Evolutionary conservation across 257 asterid genomes (phyloP).

Genomic region (Nyctanthes arbortristis): DNA sequence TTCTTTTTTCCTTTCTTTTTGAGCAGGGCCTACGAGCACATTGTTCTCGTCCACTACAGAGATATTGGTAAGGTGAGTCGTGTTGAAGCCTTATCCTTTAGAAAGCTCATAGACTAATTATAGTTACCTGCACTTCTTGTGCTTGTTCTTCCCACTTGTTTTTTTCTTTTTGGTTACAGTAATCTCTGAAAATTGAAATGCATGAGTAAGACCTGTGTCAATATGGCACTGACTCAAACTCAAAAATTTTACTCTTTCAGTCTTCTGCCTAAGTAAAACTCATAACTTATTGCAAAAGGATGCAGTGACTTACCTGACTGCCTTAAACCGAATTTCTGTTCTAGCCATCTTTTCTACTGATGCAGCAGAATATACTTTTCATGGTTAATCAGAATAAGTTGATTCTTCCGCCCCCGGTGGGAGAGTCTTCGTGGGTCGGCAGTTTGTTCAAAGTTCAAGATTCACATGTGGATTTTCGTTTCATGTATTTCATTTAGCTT

Average conservation of each 20-base stretch:
- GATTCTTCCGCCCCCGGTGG: no score
- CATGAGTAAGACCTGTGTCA: not conserved
- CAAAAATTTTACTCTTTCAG: slow-evolving; percentile 4
- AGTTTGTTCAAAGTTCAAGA: not conserved
- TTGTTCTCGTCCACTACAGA: slow-evolving; percentile 98
- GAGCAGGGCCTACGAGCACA: slow-evolving; percentile 83
- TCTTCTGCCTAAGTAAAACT: slow-evolving; percentile 16
- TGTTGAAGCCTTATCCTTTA: slow-evolving; percentile 13
- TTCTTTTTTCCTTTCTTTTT: slow-evolving; percentile 24
- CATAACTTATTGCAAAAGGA: slow-evolving; percentile 1
- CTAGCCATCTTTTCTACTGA: not conserved
- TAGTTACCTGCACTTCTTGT: not conserved
- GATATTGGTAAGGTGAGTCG: slow-evolving; percentile 75
- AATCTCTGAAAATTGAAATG: slow-evolving; percentile 15
- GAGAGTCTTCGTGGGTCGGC: not conserved
- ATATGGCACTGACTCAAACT: not conserved
- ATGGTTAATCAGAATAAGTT: no score
- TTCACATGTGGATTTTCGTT: not conserved
- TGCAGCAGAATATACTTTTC: not conserved
- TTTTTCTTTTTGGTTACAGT: slow-evolving; percentile 3
- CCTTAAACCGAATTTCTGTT: not conserved
- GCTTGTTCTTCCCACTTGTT: not conserved
- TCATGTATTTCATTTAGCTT: not conserved
- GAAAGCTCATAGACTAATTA: slow-evolving; percentile 11
- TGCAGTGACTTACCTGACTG: slow-evolving; percentile 1